Conservation (phyloP, 352 stramenopile genomes). For the Peronosclerospora sorghi region DNA sequence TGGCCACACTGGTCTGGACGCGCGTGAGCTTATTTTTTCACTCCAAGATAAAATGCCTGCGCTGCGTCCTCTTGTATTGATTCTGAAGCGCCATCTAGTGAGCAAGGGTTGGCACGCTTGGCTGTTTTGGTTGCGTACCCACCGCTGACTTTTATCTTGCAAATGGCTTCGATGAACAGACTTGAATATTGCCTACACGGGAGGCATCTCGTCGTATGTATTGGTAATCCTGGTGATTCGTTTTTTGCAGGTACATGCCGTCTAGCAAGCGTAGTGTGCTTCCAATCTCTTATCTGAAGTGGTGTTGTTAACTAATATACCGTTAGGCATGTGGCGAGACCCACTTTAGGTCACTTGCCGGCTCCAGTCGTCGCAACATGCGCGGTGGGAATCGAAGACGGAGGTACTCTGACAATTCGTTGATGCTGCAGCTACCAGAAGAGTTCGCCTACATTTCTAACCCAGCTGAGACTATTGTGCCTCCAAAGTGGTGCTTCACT, state of each 20-base stretch:
- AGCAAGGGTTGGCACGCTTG: slow-evolving; percentile 24
- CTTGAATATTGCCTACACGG: slow-evolving; percentile 90
- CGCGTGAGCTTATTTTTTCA: slow-evolving; percentile 87
- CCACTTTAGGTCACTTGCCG: slow-evolving; percentile 41
- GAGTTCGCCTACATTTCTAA: slow-evolving; percentile 9
- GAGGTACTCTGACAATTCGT: slow-evolving; percentile 24
- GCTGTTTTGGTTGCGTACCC: too few species aligned
- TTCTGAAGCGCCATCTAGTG: slow-evolving; percentile 87
- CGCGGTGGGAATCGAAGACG: slow-evolving; percentile 13
- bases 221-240: slow-evolving; percentile 91
- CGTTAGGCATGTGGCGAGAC: slow-evolving; percentile 56
- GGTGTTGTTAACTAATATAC: background rate
- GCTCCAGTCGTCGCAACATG: slow-evolving; percentile 8
- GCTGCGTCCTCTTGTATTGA: slow-evolving; percentile 88
- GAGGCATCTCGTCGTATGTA: slow-evolving; percentile 92
- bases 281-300: background rate
- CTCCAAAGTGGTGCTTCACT: slow-evolving; percentile 43
- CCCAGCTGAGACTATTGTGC: slow-evolving; percentile 5
- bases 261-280: background rate
- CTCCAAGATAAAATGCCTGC: slow-evolving; percentile 87
- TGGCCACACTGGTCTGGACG: slow-evolving; percentile 89
- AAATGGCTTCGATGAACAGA: slow-evolving; percentile 31
- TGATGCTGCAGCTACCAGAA: slow-evolving; percentile 9
- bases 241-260: slow-evolving; percentile 76
- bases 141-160: slow-evolving; percentile 17